Percentiles rank a stretch among this genome's conserved stretches.
phyloP scores from a whole-genome alignment of 768 basidiomycete genomes.

The Mrakia hoshinonis region DNA sequence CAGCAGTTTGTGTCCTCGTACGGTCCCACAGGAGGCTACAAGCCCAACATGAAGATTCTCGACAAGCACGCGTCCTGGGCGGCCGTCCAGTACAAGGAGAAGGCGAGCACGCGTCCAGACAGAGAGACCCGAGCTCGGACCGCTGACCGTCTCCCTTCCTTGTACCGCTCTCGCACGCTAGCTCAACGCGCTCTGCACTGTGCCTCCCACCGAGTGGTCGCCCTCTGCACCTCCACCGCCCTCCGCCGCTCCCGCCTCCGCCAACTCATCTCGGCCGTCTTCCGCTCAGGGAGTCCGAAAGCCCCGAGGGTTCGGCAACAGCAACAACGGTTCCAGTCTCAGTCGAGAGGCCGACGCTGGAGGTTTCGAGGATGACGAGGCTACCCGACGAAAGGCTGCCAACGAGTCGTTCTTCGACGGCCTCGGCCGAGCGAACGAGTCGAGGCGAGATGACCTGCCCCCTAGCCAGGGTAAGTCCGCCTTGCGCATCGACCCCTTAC shows the following conservation, averaged over 20 bases:
- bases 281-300: slow-evolving; percentile 79
- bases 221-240: slow-evolving; percentile 60
- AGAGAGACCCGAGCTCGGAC: not conserved
- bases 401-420: slow-evolving; percentile 82
- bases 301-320: slow-evolving; percentile 59
- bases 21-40: slow-evolving; percentile 34
- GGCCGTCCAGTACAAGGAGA: slow-evolving; percentile 87
- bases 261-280: slow-evolving; percentile 53
- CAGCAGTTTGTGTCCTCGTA: slow-evolving; percentile 60
- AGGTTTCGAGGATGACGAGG: slow-evolving; percentile 31
- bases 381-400: slow-evolving; percentile 56
- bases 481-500: not conserved
- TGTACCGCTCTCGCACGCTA: slow-evolving; percentile 38
- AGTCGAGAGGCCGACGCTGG: not conserved
- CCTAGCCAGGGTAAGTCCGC: slow-evolving; percentile 64
- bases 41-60: slow-evolving; percentile 35
- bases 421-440: slow-evolving; percentile 73
- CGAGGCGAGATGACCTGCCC: slow-evolving; percentile 65
- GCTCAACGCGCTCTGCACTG: slow-evolving; percentile 65
- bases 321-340: slow-evolving; percentile 42
- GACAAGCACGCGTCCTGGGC: slow-evolving; percentile 79
- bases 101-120: slow-evolving; percentile 46
- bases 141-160: slow-evolving; percentile 10
- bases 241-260: slow-evolving; percentile 30
- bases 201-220: slow-evolving; percentile 64